Evolutionary conservation across 2,329 filamentous ascomycete genomes (phyloP).

Genomic region (Ilyonectria destructans): DNA sequence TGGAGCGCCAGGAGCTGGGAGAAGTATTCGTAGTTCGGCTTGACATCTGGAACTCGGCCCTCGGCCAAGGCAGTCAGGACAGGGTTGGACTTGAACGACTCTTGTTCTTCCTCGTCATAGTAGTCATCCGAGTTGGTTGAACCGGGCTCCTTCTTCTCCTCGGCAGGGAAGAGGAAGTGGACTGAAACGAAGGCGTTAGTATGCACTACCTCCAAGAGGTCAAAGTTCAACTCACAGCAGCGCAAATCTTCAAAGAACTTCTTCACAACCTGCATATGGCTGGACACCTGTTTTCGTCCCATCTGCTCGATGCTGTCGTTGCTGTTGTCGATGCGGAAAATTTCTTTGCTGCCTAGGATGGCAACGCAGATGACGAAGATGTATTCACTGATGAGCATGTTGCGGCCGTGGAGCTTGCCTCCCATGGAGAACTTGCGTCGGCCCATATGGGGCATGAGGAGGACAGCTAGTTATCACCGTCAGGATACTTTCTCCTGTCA

Average conservation of each 20-base stretch:
- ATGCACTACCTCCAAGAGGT: too few relatives aligned
- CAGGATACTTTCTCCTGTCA: slow-evolving; percentile 33
- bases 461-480: slow-evolving; percentile 66
- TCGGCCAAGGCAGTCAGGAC: slow-evolving; percentile 75
- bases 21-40: slow-evolving; percentile 76
- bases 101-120: slow-evolving; percentile 61
- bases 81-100: slow-evolving; percentile 76
- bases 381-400: slow-evolving; percentile 81
- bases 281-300: slow-evolving; percentile 77
- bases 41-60: slow-evolving; percentile 70
- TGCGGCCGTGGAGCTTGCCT: slow-evolving; percentile 76
- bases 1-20: slow-evolving; percentile 70
- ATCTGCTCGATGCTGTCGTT: slow-evolving; percentile 64
- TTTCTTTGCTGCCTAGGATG: slow-evolving; percentile 60
- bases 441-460: slow-evolving; percentile 78
- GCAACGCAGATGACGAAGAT: slow-evolving; percentile 65
- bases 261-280: slow-evolving; percentile 81
- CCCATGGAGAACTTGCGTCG: slow-evolving; percentile 78
- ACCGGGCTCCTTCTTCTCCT: slow-evolving; percentile 70
- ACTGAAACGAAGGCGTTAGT: slow-evolving; percentile 58
- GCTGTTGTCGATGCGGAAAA: slow-evolving; percentile 62
- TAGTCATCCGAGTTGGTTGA: slow-evolving; percentile 75
- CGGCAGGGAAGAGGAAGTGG: slow-evolving; percentile 73
- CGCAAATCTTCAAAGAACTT: slow-evolving; percentile 75
- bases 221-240: slow-evolving; percentile 69